Percentiles rank a stretch among this genome's conserved stretches.
These are phyloP conservation scores for Exserohilum rostratum DNA, from an alignment of 2,329 filamentous ascomycete species.

Conservation along the genomic window DNA sequence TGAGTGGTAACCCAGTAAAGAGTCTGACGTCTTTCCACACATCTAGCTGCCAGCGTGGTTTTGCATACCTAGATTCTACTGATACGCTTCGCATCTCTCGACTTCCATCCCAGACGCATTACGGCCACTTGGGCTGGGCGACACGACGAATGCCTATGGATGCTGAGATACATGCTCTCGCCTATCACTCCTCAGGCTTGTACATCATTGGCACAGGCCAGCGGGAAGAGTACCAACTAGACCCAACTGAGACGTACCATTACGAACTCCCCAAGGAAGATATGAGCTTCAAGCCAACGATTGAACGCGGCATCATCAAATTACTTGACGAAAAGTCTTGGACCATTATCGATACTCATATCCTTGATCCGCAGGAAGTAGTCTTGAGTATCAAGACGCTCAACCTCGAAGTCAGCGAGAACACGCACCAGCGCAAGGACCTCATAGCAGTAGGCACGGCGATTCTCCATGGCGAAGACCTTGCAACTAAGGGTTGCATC, in stretches of 20 bases:
- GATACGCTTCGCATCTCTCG: constrained; percentile 76
- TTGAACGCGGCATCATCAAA: constrained; percentile 75
- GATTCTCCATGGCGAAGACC: constrained; percentile 85
- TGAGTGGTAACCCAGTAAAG: constrained; percentile 71
- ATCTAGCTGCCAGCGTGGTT: constrained; percentile 76
- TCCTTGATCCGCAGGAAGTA: constrained; percentile 75
- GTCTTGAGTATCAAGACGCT: constrained; percentile 83
- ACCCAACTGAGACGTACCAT: constrained; percentile 86
- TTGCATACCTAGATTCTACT: constrained; percentile 70
- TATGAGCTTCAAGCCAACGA: constrained; percentile 66
- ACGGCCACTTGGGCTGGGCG: constrained; percentile 77
- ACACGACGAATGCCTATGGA: constrained; percentile 73
- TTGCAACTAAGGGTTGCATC: constrained; percentile 81
- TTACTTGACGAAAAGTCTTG: constrained; percentile 79
- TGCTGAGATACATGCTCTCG: constrained; percentile 72
- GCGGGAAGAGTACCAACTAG: constrained; percentile 70
- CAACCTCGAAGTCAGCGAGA: constrained; percentile 87
- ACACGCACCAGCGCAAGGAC: constrained; percentile 82
- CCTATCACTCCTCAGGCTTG: constrained; percentile 77
- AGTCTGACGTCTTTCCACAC: constrained; percentile 79
- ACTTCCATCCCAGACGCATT: constrained; percentile 69
- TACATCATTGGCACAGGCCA: constrained; percentile 78
- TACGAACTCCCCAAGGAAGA: constrained; percentile 75
- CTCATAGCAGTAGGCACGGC: constrained; percentile 86
- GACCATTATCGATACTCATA: constrained; percentile 76